Evolutionary conservation across 139 green algal genomes (phyloP).

Genomic region (Pleodorina starrii): DNA sequence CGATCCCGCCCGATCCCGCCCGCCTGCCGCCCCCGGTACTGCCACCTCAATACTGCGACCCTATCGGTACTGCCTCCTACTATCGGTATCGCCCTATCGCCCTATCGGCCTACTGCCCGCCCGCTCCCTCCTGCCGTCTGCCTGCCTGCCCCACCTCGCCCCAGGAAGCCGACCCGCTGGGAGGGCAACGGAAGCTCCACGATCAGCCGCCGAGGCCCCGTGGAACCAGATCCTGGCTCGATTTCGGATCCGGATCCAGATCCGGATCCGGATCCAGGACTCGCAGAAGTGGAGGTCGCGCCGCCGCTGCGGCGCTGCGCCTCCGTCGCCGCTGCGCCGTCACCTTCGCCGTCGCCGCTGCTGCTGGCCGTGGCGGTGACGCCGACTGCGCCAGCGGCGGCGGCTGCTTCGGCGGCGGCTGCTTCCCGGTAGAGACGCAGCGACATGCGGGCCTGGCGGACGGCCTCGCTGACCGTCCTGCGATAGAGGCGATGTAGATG

Average conservation of each 20-base stretch:
- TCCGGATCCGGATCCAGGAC: background rate
- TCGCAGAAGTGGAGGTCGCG: background rate
- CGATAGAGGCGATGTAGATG: too few species aligned
- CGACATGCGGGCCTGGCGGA: constrained; percentile 8
- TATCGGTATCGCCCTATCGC: too few species aligned
- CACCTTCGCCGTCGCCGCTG: background rate
- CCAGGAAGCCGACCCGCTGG: constrained; percentile 29
- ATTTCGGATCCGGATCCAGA: background rate
- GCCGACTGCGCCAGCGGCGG: background rate
- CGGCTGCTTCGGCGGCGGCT: background rate
- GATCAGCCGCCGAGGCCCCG: constrained; percentile 14
- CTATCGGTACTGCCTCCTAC: too few species aligned
- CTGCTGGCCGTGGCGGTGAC: background rate
- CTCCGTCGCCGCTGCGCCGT: background rate
- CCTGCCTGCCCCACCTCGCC: constrained; percentile 23
- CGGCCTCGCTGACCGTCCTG: constrained; percentile 31
- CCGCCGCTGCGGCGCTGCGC: background rate
- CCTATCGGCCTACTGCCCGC: too few species aligned
- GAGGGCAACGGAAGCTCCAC: constrained; percentile 38
- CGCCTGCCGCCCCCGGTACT: too few species aligned
- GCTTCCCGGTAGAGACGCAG: constrained; percentile 18
- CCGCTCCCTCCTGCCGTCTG: too few species aligned
- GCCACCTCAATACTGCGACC: too few species aligned
- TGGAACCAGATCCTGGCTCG: background rate
- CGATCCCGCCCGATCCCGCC: too few species aligned